A percentile compares a stretch with the other conserved stretches of the same genome.
Conservation (phyloP, 306 rosid genomes). For the Prinsepia uniflora region DNA sequence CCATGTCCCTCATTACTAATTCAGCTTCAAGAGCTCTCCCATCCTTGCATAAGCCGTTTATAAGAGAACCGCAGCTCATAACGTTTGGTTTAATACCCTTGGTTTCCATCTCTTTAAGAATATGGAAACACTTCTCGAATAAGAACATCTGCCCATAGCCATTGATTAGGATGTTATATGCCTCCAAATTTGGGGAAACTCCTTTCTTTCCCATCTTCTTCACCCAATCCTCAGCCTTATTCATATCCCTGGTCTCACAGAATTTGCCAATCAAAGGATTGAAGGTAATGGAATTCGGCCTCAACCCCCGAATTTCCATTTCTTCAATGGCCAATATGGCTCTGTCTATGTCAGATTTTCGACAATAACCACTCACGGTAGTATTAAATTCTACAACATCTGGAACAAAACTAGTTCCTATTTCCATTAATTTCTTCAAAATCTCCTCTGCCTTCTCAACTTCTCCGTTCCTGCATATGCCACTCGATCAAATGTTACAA, state of each 20-base stretch:
- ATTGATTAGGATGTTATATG: constrained; percentile 54
- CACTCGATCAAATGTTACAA: constrained; percentile 47
- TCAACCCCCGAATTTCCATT: constrained; percentile 55
- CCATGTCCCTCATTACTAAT: constrained; percentile 57
- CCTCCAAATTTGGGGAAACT: constrained; percentile 49
- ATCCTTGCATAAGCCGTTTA: constrained; percentile 60
- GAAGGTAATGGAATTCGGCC: constrained; percentile 53
- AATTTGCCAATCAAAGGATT: constrained; percentile 54
- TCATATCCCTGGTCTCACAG: constrained; percentile 53
- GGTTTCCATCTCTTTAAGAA: constrained; percentile 73
- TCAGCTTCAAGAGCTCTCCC: constrained; percentile 72
- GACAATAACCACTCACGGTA: constrained; percentile 65
- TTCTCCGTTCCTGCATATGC: constrained; percentile 61
- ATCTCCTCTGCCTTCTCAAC: constrained; percentile 54
- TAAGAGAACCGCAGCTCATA: constrained; percentile 69
- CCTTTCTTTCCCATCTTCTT: constrained; percentile 60
- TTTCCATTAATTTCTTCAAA: constrained; percentile 44
- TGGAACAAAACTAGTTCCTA: constrained; percentile 44
- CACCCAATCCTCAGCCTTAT: constrained; percentile 67
- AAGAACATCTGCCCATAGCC: constrained; percentile 50
- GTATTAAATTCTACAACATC: constrained; percentile 50
- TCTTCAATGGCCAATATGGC: constrained; percentile 39
- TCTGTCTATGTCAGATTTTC: constrained; percentile 41
- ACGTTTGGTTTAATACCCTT: constrained; percentile 63
- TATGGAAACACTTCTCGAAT: constrained; percentile 57